These are phyloP conservation scores for Syzygium malaccense DNA, from an alignment of 441 rosid genomes.

Conservation along the genomic window DNA sequence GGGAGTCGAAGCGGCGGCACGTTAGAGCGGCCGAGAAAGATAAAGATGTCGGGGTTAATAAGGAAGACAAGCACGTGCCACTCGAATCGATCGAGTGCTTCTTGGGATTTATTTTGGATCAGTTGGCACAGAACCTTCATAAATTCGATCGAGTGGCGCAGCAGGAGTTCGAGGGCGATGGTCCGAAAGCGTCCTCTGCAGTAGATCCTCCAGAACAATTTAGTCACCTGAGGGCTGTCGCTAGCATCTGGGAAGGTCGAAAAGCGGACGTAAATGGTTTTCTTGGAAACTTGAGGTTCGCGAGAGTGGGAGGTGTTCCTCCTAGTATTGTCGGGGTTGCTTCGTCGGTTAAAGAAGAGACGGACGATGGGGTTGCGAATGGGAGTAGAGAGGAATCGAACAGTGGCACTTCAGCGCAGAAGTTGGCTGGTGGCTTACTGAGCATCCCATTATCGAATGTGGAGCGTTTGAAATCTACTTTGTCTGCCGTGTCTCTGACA, in stretches of 20 bases:
- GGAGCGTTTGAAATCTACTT: slow-evolving; percentile 78
- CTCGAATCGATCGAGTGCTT: slow-evolving; percentile 43
- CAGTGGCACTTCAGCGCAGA: slow-evolving; percentile 47
- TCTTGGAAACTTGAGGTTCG: slow-evolving; percentile 76
- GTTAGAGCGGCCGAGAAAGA: slow-evolving; percentile 12
- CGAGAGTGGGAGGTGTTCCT: slow-evolving; percentile 83
- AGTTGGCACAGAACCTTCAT: slow-evolving; percentile 53
- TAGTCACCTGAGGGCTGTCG: slow-evolving; percentile 39
- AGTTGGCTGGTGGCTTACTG: slow-evolving; percentile 62
- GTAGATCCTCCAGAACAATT: slow-evolving; percentile 16
- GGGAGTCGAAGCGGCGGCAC: slow-evolving; percentile 22
- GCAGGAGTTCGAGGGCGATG: slow-evolving; percentile 25
- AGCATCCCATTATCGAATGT: slow-evolving; percentile 90
- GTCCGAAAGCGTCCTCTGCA: slow-evolving; percentile 17
- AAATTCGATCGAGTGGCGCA: slow-evolving; percentile 48
- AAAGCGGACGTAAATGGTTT: slow-evolving; percentile 71
- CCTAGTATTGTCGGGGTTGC: slow-evolving; percentile 67
- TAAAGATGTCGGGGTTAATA: slow-evolving; percentile 12
- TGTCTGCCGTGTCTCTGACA: slow-evolving; percentile 72
- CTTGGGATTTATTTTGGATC: slow-evolving; percentile 54
- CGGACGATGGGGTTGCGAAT: slow-evolving; percentile 37
- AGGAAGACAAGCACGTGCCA: slow-evolving; percentile 27
- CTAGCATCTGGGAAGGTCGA: slow-evolving; percentile 65
- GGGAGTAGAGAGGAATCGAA: slow-evolving; percentile 45
- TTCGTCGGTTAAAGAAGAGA: slow-evolving; percentile 48